Evolutionary conservation across 2,329 filamentous ascomycete genomes (phyloP).

Genomic region (Teratosphaeria pseudoeucalypti): DNA sequence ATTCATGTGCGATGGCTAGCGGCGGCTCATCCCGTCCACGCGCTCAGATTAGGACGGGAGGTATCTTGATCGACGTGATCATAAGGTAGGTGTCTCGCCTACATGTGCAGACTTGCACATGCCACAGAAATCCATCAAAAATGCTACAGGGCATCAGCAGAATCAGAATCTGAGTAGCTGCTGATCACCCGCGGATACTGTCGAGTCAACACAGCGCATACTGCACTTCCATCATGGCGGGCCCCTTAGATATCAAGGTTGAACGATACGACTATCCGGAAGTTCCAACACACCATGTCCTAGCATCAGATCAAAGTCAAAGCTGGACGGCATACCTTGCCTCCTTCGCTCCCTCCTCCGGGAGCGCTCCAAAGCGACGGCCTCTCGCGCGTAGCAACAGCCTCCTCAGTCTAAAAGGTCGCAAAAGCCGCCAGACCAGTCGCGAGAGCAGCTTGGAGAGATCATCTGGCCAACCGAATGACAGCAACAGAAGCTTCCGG

Average conservation of each 20-base stretch:
- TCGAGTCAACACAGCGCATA: not conserved
- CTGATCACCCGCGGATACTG: not conserved
- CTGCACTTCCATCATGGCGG: not conserved
- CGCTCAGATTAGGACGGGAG: too few species aligned
- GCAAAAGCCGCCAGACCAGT: not conserved
- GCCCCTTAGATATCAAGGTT: not conserved
- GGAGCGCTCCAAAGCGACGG: not conserved
- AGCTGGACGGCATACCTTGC: not conserved
- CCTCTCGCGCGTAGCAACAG: not conserved
- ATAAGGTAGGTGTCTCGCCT: too few species aligned
- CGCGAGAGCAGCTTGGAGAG: not conserved
- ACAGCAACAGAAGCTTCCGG: conserved; percentile 28
- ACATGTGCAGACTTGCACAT: not conserved
- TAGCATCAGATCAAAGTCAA: not conserved
- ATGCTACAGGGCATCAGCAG: not conserved
- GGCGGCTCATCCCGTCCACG: not conserved
- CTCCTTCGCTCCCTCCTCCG: not conserved
- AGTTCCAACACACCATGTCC: too few species aligned
- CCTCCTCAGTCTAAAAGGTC: conserved; percentile 1
- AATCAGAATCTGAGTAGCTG: not conserved
- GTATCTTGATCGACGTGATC: too few species aligned
- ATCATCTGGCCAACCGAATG: not conserved
- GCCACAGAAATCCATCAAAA: not conserved
- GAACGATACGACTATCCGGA: too few species aligned
- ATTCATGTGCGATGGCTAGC: not conserved